Conservation (phyloP, 352 stramenopile genomes). For the Pythium dissotocum region DNA sequence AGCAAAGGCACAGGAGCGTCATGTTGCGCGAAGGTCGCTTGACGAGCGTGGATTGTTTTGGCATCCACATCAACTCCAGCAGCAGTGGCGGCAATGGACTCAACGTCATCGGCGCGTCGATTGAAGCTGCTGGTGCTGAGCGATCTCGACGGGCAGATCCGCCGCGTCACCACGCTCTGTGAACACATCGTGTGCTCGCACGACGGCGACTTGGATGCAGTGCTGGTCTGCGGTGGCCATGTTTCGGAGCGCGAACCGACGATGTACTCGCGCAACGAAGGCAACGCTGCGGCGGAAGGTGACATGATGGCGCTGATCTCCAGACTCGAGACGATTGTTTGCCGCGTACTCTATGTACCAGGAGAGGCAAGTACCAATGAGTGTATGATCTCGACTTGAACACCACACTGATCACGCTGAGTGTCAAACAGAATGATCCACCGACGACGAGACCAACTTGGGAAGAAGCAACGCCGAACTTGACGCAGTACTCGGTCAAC, state of each 20-base stretch:
- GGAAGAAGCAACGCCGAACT: constrained; percentile 42
- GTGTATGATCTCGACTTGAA: too few relatives aligned
- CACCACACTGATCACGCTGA: not conserved
- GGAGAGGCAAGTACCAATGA: constrained; percentile 37
- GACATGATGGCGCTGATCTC: constrained; percentile 90
- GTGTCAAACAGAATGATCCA: constrained; percentile 58
- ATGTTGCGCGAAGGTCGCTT: constrained; percentile 21
- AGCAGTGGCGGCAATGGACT: constrained; percentile 8
- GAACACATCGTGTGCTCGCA: constrained; percentile 70
- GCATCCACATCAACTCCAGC: not conserved
- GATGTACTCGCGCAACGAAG: constrained; percentile 59
- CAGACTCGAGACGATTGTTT: constrained; percentile 86
- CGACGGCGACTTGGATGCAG: constrained; percentile 66
- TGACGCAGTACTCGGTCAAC: constrained; percentile 87
- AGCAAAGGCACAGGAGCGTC: too few relatives aligned
- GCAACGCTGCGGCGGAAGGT: constrained; percentile 71
- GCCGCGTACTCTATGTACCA: constrained; percentile 81
- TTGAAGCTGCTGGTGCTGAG: constrained; percentile 81
- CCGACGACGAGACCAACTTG: constrained; percentile 65
- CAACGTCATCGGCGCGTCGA: constrained; percentile 9
- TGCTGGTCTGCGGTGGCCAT: constrained; percentile 74
- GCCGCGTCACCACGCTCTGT: constrained; percentile 75
- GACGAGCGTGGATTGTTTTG: not conserved
- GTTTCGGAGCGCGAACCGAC: constrained; percentile 45
- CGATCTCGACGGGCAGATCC: constrained; percentile 62